phyloP scores from a whole-genome alignment of 164 flowering plant species.

The Saururus chinensis region DNA sequence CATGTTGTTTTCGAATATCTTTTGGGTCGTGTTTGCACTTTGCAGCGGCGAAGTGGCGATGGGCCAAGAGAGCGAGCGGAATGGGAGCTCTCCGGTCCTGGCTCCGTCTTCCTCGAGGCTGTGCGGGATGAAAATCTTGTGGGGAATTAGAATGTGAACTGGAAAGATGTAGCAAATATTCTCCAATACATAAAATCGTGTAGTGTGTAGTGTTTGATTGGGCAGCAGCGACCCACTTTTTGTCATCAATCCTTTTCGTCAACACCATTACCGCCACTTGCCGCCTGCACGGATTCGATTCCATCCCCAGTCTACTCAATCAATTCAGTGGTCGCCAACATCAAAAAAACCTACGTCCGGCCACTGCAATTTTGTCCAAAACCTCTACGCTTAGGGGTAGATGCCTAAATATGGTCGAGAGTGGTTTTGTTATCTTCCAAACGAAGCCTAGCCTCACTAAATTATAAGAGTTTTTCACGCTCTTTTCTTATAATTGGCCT shows the following conservation, averaged over 20 bases:
- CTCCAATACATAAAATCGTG: neutral
- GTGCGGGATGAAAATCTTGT: neutral
- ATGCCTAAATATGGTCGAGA: neutral
- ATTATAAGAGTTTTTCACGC: too few species aligned
- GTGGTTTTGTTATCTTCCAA: neutral
- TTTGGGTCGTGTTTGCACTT: too few species aligned
- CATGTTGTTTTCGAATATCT: too few species aligned
- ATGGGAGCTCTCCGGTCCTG: neutral
- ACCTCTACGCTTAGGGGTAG: too few species aligned
- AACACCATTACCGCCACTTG: neutral
- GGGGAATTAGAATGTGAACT: neutral
- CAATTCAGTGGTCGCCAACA: neutral
- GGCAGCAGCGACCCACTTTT: neutral
- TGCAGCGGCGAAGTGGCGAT: too few species aligned
- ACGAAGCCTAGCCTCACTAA: too few species aligned
- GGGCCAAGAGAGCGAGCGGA: too few species aligned
- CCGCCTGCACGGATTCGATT: neutral
- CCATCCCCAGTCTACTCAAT: neutral
- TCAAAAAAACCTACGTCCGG: neutral
- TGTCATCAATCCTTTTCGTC: neutral
- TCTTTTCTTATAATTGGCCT: too few species aligned
- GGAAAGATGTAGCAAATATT: neutral
- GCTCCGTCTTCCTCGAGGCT: neutral
- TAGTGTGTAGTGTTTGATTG: neutral
- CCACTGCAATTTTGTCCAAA: neutral